Evolutionary conservation across 768 basidiomycete genomes (phyloP), one percentile per base, ranked within the genome.

Genomic region (Omphalotus guepiniiformis): DNA sequence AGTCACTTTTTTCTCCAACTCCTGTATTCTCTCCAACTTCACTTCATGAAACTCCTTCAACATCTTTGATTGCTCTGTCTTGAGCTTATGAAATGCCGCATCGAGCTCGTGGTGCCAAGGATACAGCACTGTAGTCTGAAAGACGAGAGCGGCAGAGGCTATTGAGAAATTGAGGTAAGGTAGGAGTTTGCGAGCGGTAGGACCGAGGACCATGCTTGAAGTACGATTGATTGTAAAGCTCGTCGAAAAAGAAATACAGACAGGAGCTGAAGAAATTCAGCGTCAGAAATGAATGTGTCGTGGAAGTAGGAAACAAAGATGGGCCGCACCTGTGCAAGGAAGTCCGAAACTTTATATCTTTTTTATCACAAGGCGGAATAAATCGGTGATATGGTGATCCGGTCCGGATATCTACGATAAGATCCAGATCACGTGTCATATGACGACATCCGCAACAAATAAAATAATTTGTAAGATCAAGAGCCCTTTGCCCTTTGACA

Each of bases 71-170:
- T 56, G 55, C 47, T 54, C 55, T 13, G 38, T 37, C 38, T 49
- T 53, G 25, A 54, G 22, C 22, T 39, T 53, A 22, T 51, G 55
- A 34, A 60, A 58, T 12, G 46, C 58, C 9, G 44, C 32, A 30
- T 58, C 58, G n/a, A 60, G 57, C 42, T 60, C 50, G 36, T 56
- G 39, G 35, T 60, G 59, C 57, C 57, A 58, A 11, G 59, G 59
- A 49, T 60, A 60, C 22, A 60, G 49, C 9, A 60, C 57, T 15
- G 53, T 55, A 32, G 53, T 58, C 43, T 59, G 58, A 50, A 59
- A 59, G 50, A 35, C 39, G 32, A 59, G 54, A 13, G 58, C 58
- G 16, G 50, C 21, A 30, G 50, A 46, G 21, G 58, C 56, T 28
- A 59, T 51, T 30, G 47, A 26, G 48, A 59, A 54, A 49, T 57